Base-by-base conservation (phyloP, 352 stramenopile species). In the Pilasporangium apinafurcum region DNA sequence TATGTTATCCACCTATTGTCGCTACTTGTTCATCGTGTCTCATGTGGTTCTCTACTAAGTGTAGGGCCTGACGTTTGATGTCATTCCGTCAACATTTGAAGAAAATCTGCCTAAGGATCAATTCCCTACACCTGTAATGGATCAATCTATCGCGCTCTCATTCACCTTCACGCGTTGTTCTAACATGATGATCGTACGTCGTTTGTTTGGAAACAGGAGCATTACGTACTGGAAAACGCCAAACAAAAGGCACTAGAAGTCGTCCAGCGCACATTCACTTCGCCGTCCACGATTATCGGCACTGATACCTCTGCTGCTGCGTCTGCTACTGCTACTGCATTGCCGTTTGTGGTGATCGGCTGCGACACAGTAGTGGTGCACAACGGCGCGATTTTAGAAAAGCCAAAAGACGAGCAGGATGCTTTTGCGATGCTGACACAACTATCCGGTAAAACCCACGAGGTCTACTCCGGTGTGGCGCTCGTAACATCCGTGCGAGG, bases 281-380 rank as follows among this genome's bases (percentile, higher is more conserved):
- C n/a, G n/a, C n/a, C n/a, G n/a, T n/a, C n/a, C n/a, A n/a, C n/a
- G n/a, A n/a, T n/a, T n/a, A n/a, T n/a, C n/a, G n/a, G n/a, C n/a
- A n/a, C n/a, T n/a, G n/a, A n/a, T n/a, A n/a, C n/a, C n/a, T n/a
- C n/a, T n/a, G n/a, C n/a, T n/a, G n/a, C n/a, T n/a, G n/a, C n/a
- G n/a, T n/a, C n/a, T n/a, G 16, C 60, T 20, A 22, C 2, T 5
- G 39, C 22, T 20, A 37, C 37, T 18, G 28, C 52, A 4, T 32
- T 20, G 1, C 53, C 58, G 0, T 50, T 65, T 29, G 35, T 95
- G 8, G 62, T 95, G 2, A 91, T 95, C 31, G 85, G 81, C 33
- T 95, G 85, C 51, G 85, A 95, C 52, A 95, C 85, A 1, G 80
- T 95, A 21, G 88, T 97, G 12, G 85, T 95, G 43, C 54, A 83